A percentile compares a stretch with the other conserved stretches of the same genome.
Evolutionary conservation across 768 basidiomycete species (phyloP).

Genomic region (Suillus occidentalis): DNA sequence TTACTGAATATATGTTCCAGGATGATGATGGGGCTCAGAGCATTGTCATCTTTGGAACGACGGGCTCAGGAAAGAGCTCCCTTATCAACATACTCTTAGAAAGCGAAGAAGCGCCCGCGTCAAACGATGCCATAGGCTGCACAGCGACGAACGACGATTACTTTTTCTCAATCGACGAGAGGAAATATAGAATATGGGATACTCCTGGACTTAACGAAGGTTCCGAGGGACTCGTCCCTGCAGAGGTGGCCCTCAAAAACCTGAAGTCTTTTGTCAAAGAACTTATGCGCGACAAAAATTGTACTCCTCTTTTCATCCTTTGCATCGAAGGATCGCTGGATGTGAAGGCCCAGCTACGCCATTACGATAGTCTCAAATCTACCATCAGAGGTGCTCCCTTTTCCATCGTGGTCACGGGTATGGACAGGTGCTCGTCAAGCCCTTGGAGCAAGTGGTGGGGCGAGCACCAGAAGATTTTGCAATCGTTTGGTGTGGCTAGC

Average conservation of each 20-base stretch:
- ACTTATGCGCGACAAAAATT: constrained; percentile 19
- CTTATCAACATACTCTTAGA: background rate
- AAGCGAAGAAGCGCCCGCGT: background rate
- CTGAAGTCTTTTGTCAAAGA: constrained; percentile 19
- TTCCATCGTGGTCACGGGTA: constrained; percentile 1
- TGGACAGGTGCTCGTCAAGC: background rate
- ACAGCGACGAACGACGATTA: constrained; percentile 26
- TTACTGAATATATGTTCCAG: background rate
- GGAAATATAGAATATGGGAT: constrained; percentile 30
- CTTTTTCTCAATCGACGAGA: constrained; percentile 26
- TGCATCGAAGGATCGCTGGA: background rate
- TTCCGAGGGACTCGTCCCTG: constrained; percentile 20
- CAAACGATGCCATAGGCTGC: constrained; percentile 29
- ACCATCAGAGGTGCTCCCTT: background rate
- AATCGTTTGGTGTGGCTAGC: background rate
- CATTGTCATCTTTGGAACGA: background rate
- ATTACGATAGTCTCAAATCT: background rate
- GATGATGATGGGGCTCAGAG: background rate
- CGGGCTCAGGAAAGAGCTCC: background rate
- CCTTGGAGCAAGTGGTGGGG: constrained; percentile 1
- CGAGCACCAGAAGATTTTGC: background rate
- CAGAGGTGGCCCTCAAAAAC: constrained; percentile 25
- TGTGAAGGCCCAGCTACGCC: background rate
- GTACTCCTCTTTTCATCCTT: background rate
- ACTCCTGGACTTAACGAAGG: constrained; percentile 29